Evolutionary conservation across 306 rosid genomes (phyloP), one percentile per base, ranked within the genome.

Genomic region (Calophaca sinica): DNA sequence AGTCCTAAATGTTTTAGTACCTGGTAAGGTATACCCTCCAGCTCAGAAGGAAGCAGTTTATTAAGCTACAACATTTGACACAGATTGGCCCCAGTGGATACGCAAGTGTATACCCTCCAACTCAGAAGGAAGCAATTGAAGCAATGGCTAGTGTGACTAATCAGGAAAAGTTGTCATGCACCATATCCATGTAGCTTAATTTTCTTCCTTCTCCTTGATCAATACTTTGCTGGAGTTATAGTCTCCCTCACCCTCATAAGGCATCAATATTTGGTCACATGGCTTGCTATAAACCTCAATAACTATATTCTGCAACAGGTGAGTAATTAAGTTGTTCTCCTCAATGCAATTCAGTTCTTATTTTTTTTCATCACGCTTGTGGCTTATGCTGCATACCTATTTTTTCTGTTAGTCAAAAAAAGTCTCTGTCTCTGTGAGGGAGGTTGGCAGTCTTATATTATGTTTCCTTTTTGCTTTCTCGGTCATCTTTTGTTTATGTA

Each of bases 351-450:
- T 20, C 26, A 20, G 26, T 20, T n/a, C n/a, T n/a, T 20, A 20
- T 20, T 0, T 20, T 20, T 20, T 20, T 20, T 20, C 26, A 20
- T 76, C 74, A 76, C 66, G 80, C 80, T 76, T 42, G 59, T 52
- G 38, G 80, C 80, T 33, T 93, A 90, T 89, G 89, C 85, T 60
- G 82, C 90, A 5, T 93, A 86, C 79, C 86, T 89, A 45, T 93
- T 88, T 82, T 93, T 86, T 85, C 98, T 89, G 76, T 80, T 90
- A 66, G 85, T 82, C 92, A 74, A 51, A 75, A 75, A 26, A 45
- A 76, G 59, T 83, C 83, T 20, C 5, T 86, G 79, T 65, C 41
- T 81, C 88, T 46, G 53, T 83, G 35, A 71, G 72, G 7, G 94
- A 88, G 96, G 94, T 90, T 75, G 55, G 81, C 54, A 38, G 7